Base-by-base conservation (phyloP, 345 rosid species). In the Diplotaxis tenuifolia region DNA sequence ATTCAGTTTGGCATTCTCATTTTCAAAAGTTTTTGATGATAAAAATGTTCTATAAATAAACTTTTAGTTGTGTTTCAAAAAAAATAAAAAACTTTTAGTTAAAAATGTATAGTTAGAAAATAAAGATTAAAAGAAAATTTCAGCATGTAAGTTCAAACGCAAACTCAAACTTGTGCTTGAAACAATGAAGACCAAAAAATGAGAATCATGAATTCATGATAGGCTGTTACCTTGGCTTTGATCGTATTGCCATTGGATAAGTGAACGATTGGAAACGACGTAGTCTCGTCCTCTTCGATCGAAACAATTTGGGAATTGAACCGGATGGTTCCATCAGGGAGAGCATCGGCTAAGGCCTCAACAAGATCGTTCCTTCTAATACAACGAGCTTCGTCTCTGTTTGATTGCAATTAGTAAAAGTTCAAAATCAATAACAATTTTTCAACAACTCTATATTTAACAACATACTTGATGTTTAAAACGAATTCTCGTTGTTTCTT, bases 321-420 rank as follows among this genome's bases (percentile, higher is more conserved):
- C 15, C 82, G 78, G 55, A 78, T 64, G 34, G 82, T 78, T 62
- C 36, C 71, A 22, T 54, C 1, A 10, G 82, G 82, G 27, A 78
- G 71, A 57, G 71, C 75, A 62, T 78, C 71, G 6, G 82, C 78
- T 70, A 78, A 68, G 6, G 78, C 75, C 22, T 68, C 65, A 20
- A 78, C 78, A 27, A 78, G 78, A 73, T 78, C 82, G 40, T 73
- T 78, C 52, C 82, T 68, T 63, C 6, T 49, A 7, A 78, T 1
- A 74, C 82, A 78, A 25, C 78, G 82, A 54, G 71, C 62, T 47
- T 78, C 82, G 1, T 65, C 75, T 47, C 78, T 78, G 73, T 67
- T 20, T 18, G 2, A 65, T 58, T 50, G 7, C 50, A 45, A 58
- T 11, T 2, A 67, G 29, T 32, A 27, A 2, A 32, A n/a, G 53